These are phyloP conservation scores for Ceriops tagal DNA, from an alignment of 345 rosid species.

Conservation along the genomic window DNA sequence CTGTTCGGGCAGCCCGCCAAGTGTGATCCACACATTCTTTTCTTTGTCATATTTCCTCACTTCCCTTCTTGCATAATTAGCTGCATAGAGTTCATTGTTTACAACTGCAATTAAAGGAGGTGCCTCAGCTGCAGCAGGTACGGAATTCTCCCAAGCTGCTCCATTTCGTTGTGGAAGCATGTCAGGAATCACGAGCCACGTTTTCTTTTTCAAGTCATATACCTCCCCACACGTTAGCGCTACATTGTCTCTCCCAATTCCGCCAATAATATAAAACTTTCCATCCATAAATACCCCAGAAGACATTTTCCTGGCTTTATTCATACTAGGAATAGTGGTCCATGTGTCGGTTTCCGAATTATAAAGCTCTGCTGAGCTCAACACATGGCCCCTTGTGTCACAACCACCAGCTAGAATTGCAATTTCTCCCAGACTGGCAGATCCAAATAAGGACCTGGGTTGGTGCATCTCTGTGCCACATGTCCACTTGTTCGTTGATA, in stretches of 20 bases:
- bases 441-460: conserved; percentile 65
- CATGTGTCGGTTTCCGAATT: conserved; percentile 47
- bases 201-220: conserved; percentile 43
- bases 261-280: conserved; percentile 70
- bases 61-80: conserved; percentile 44
- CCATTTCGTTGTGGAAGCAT: conserved; percentile 45
- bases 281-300: conserved; percentile 68
- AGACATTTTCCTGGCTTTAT: conserved; percentile 56
- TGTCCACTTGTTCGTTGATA: too few species aligned
- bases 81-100: conserved; percentile 58
- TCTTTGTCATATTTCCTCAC: conserved; percentile 50
- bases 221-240: conserved; percentile 52
- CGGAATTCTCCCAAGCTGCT: conserved; percentile 7
- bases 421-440: conserved; percentile 52
- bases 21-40: conserved; percentile 36
- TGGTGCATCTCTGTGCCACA: conserved; percentile 20
- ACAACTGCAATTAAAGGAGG: conserved; percentile 75
- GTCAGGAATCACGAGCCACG: conserved; percentile 52
- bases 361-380: conserved; percentile 55
- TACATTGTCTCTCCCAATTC: conserved; percentile 38
- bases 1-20: conserved; percentile 49
- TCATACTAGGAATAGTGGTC: conserved; percentile 50
- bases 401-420: conserved; percentile 73
- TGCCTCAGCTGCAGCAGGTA: conserved; percentile 38
- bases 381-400: conserved; percentile 38